phyloP scores from a whole-genome alignment of 2,329 filamentous ascomycete species.

The Elsinoe fawcettii region DNA sequence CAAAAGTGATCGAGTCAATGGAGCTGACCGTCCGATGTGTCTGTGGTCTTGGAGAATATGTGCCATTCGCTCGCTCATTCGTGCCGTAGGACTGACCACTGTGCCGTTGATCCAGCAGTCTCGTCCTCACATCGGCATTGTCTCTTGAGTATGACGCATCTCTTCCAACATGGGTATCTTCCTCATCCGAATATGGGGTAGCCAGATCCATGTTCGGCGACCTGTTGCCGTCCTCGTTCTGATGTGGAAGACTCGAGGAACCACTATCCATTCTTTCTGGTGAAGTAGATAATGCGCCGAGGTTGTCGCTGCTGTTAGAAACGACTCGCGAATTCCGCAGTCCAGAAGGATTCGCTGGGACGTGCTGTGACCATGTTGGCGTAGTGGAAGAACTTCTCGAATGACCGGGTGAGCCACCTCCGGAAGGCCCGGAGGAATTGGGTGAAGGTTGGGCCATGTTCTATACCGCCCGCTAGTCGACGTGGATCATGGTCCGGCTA shows the following conservation, averaged over 20 bases:
- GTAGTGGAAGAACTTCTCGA: constrained; percentile 14
- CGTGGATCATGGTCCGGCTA: not conserved
- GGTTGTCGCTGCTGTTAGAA: constrained; percentile 10
- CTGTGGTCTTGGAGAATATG: constrained; percentile 61
- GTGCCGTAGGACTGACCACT: constrained; percentile 30
- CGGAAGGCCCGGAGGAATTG: not conserved
- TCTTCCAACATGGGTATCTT: constrained; percentile 17
- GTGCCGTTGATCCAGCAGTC: constrained; percentile 32
- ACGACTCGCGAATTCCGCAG: constrained; percentile 17
- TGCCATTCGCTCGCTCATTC: constrained; percentile 60
- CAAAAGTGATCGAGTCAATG: constrained; percentile 28
- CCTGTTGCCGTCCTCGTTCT: constrained; percentile 29
- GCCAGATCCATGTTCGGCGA: constrained; percentile 26
- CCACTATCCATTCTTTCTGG: not conserved
- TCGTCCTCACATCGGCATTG: constrained; percentile 32
- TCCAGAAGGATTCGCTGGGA: constrained; percentile 16
- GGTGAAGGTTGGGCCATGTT: constrained; percentile 11
- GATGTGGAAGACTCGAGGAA: constrained; percentile 18
- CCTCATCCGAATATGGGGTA: constrained; percentile 26
- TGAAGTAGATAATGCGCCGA: not conserved
- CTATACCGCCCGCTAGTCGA: constrained; percentile 14
- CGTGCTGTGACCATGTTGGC: constrained; percentile 15
- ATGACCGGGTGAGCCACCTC: constrained; percentile 5
- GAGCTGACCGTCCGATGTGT: constrained; percentile 40
- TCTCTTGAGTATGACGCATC: constrained; percentile 22